Evolutionary conservation across 192 early-diverging fungal species (phyloP), one percentile per base, ranked within the genome.

Genomic region (Lobosporangium transversale): DNA sequence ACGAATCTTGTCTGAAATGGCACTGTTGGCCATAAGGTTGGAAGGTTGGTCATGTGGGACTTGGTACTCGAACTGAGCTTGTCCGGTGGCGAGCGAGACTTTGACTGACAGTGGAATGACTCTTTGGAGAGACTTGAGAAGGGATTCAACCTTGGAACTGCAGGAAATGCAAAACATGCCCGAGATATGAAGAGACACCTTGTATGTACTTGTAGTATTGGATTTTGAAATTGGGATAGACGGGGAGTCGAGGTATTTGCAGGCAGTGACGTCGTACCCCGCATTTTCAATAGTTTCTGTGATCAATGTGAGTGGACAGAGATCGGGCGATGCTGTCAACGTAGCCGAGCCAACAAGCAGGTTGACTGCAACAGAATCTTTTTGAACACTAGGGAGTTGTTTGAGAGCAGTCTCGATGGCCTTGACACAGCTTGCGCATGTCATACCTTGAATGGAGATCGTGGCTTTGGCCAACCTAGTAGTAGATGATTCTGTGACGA

Each of bases 381-480:
- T 32, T 9, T 85, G 53, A 8, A 94, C 84, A 2, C 92, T 86
- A 30, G 81, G 68, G 8, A 90, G 24, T 6, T 21, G 12, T 17
- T 45, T 53, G 14, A 94, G 80, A 5, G 85, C 76, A 14, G 68
- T 70, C 33, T 86, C 87, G 21, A 97, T 87, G 1, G 91, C 80
- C 9, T 82, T 73, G 30, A 96, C 94, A 66, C 96, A 98, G 20
- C 92, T 90, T 3, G 86, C 83, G 55, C 96, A 98, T 0, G 95
- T 94, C 89, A 98, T 91, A 9, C 96, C 96, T 1, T 83, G 69
- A 40, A 95, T 75, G 24, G 84, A 74, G 21, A 95, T 63, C 30
- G 70, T 69, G 26, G 86, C 66, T 62, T 81, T 82, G 37, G 21
- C 20, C 11, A 67, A 37, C 0, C 18, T 36, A 24, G 64, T 57